Percentiles rank a stretch among this genome's conserved stretches.
Conservation (phyloP, 1,139 yeast species). For the Pichia sp. region DNA sequence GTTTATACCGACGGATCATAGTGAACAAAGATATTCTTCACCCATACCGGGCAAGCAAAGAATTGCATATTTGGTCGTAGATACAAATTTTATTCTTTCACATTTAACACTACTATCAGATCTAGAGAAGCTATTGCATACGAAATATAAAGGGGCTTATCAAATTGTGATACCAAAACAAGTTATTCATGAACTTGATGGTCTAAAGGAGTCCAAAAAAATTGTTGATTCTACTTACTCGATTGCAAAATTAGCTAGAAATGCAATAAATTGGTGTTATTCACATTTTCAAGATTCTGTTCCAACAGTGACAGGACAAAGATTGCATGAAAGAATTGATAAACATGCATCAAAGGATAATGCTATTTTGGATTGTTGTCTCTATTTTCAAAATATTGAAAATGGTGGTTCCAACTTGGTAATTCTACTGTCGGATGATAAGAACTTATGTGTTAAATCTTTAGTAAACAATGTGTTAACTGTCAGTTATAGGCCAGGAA, state of each 20-base stretch:
- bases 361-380: conserved; percentile 77
- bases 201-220: conserved; percentile 46
- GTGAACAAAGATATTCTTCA: neutral
- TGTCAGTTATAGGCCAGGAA: conserved; percentile 50
- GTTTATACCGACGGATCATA: conserved; percentile 6
- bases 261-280: conserved; percentile 77
- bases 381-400: conserved; percentile 41
- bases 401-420: conserved; percentile 39
- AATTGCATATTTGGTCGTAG: conserved; percentile 45
- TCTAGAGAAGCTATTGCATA: conserved; percentile 34
- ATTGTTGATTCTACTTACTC: conserved; percentile 18
- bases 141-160: conserved; percentile 35
- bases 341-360: conserved; percentile 54
- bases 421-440: conserved; percentile 71
- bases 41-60: neutral
- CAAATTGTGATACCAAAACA: conserved; percentile 58
- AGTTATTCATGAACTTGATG: conserved; percentile 73
- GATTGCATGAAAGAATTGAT: conserved; percentile 44
- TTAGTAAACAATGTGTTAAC: conserved; percentile 61
- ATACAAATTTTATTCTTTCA: conserved; percentile 70
- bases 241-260: conserved; percentile 56
- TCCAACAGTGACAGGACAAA: conserved; percentile 59
- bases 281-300: conserved; percentile 46
- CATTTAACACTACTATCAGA: conserved; percentile 52
- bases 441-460: conserved; percentile 74